Evolutionary conservation across 2,329 filamentous ascomycete species (phyloP), one percentile per base, ranked within the genome.

Genomic region (Tolypocladium inflatum): DNA sequence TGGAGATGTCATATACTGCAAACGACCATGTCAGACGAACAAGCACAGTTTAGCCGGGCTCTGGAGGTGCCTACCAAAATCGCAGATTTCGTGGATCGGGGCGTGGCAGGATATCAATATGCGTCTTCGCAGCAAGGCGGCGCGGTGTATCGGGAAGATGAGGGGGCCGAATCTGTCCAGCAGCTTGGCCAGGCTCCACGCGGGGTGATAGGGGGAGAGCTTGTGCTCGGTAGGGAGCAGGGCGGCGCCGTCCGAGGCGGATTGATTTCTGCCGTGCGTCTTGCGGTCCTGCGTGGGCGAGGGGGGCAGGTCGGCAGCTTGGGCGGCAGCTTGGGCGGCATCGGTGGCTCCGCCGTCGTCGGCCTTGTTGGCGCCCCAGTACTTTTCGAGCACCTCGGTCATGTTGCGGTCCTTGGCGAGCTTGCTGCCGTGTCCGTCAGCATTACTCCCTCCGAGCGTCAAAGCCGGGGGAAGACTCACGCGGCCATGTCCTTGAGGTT

Each of bases 1-100:
- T 82, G n/a, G 93, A 97, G 55, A 97, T 83, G 70, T 94, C 86
- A 74, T 97, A 99, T 61, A 97, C 94, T 93, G 55, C n/a, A 33
- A 62, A 21, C 26, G 26, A 30, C 26, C 26, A 21, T 37, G 57
- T 67, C 55, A 64, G 63, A 19, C 2, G 21, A 35, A 8, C 37
- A 38, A 11, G 19, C 30, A 37, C 13, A 43, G 41, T 61, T 30
- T 62, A 66, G 52, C 55, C 0, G 5, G 2, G 8, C 1, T 15
- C 17, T 19, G n/a, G 30, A 2, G 26, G 50, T 39, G 66, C 77
- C 53, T 78, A 96, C 92, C 91, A 79, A 92, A 96, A 72, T 96
- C 90, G 76, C 93, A 97, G 57, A 85, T 83, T 65, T 85, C 79
- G 69, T 92, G 87, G 26, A 99, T 91, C 0, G 94, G 94, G 13